phyloP scores from a whole-genome alignment of 768 basidiomycete species.

The Pleurotus eryngii region DNA sequence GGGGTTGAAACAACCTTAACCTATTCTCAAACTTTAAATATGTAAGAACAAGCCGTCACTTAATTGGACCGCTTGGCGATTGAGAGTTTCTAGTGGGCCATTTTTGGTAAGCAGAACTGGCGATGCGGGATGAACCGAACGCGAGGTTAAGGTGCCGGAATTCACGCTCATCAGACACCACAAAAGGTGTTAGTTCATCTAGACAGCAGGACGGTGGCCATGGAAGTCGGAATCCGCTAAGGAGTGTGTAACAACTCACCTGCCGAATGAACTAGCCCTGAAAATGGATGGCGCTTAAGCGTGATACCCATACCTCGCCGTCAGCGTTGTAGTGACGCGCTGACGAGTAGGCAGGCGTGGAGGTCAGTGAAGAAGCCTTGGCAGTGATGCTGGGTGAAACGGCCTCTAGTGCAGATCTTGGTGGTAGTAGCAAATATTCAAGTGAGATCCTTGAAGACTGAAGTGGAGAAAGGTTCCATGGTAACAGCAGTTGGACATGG shows the following conservation, averaged over 20 bases:
- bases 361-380: constrained; percentile 75
- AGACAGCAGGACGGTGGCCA: constrained; percentile 88
- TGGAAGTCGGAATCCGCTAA: constrained; percentile 85
- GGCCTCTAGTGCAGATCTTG: constrained; percentile 84
- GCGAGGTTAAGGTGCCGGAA: constrained; percentile 75
- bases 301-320: constrained; percentile 83
- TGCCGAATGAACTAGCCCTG: constrained; percentile 89
- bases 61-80: constrained; percentile 79
- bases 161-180: constrained; percentile 84
- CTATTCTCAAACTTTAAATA: constrained; percentile 82
- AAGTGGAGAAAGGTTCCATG: constrained; percentile 87
- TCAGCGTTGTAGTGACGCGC: constrained; percentile 67
- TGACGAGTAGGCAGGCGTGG: constrained; percentile 78
- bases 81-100: constrained; percentile 80
- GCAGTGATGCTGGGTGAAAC: constrained; percentile 72
- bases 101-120: constrained; percentile 74
- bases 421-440: constrained; percentile 89
- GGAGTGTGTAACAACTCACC: constrained; percentile 39
- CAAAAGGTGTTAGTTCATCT: constrained; percentile 84
- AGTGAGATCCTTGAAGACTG: constrained; percentile 85
- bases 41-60: constrained; percentile 83
- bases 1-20: constrained; percentile 87
- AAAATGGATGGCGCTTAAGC: constrained; percentile 90
- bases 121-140: constrained; percentile 71
- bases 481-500: constrained; percentile 85